Evolutionary conservation across 768 basidiomycete species (phyloP), one percentile per base, ranked within the genome.

Genomic region (Sarcodon sp.): DNA sequence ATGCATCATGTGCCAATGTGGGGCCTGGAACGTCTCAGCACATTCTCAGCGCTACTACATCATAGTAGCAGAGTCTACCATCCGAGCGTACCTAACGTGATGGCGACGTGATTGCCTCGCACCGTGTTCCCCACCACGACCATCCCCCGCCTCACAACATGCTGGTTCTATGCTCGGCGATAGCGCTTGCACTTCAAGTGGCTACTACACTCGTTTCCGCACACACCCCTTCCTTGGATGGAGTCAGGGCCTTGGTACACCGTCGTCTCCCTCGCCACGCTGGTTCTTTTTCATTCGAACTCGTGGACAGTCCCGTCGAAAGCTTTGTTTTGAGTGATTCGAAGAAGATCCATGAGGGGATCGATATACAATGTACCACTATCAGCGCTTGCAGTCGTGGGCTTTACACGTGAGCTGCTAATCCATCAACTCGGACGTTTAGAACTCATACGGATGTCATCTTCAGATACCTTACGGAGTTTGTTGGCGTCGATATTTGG

Each of bases 401-500:
- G 1, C 46, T 67, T 6, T 67, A 69, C 51, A 62, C 61, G 68
- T 68, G 47, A 3, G 66, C 57, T 12, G 33, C 8, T 36, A 16
- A 1, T 21, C 35, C 27, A 11, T 12, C 33, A n/a, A n/a, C n/a
- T n/a, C n/a, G n/a, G n/a, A n/a, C n/a, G 9, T 33, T 27, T 18
- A 11, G 15, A 13, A 27, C 3, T 31, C 13, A 16, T 12, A 44
- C 33, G 10, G 31, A 33, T 41, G 8, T 33, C 11, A 21, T 21
- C 8, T 34, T 12, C 33, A 67, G 65, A 2, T 69, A 69, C 50
- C 57, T 65, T 34, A 68, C 65, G 1, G 60, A 64, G 27, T 57
- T 60, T 43, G 66, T 60, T 4, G 60, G 62, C 1, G 64, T 69
- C 5, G 68, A 69, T 44, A 69, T 69, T 41, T 69, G 66, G 64